These are phyloP conservation scores for Xerocomellus chrysenteron DNA, from an alignment of 768 basidiomycete genomes.

Conservation along the genomic window DNA sequence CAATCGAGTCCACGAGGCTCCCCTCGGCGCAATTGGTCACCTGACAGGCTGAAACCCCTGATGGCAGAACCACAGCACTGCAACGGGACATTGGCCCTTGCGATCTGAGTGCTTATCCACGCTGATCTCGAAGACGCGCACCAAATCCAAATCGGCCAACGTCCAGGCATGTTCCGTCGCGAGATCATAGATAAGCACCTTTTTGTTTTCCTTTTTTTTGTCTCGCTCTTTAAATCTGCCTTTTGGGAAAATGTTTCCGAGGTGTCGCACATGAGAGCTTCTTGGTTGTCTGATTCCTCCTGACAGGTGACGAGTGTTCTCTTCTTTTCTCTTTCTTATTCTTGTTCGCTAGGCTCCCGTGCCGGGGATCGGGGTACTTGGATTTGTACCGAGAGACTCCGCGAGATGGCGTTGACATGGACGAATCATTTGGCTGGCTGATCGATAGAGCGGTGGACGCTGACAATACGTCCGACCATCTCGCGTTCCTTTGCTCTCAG, in stretches of 20 bases:
- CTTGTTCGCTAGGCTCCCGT: neutral
- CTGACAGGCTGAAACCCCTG: neutral
- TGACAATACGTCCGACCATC: constrained; percentile 6
- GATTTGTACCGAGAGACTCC: neutral
- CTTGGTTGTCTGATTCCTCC: constrained; percentile 1
- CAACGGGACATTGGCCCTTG: constrained; percentile 3
- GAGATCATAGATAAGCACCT: constrained; percentile 19
- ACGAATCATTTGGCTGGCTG: neutral
- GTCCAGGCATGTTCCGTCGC: neutral
- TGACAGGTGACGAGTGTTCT: neutral
- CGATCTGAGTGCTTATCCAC: constrained; percentile 15
- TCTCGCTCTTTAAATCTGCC: neutral
- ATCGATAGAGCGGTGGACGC: neutral
- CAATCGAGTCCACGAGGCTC: constrained; percentile 15
- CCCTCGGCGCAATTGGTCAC: constrained; percentile 8
- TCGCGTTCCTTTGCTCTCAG: neutral
- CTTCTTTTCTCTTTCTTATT: neutral
- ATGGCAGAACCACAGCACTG: constrained; percentile 15
- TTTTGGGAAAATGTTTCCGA: neutral
- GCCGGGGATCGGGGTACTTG: neutral
- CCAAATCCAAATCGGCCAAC: neutral
- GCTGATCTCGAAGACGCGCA: constrained; percentile 23
- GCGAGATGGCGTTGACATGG: neutral
- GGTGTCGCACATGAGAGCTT: neutral
- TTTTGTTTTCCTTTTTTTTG: neutral